Conservation (phyloP, 805 yeast genomes). For the Candida anglica region DNA sequence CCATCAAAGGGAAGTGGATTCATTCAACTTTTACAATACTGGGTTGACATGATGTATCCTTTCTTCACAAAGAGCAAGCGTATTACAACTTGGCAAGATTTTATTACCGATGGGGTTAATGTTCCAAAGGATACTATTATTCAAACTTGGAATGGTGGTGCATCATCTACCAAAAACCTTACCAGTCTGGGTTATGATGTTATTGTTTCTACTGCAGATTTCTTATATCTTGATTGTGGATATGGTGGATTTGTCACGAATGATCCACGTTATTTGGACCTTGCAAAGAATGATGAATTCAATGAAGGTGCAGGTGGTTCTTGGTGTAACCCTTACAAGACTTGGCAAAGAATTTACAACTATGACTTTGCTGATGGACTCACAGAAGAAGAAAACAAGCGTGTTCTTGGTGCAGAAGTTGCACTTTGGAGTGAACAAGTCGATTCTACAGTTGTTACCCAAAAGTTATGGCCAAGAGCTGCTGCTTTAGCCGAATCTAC, state of each 20-base stretch:
- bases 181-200: conserved; percentile 34
- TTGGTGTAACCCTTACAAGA: conserved; percentile 42
- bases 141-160: conserved; percentile 29
- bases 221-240: conserved; percentile 40
- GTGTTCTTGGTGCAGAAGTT: conserved; percentile 36
- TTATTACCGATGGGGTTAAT: conserved; percentile 16
- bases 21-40: conserved; percentile 19
- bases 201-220: conserved; percentile 28
- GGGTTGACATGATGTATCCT: conserved; percentile 32
- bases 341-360: conserved; percentile 39
- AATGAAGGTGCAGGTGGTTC: conserved; percentile 31
- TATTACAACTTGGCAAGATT: conserved; percentile 41
- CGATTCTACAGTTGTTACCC: conserved; percentile 25
- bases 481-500: conserved; percentile 38
- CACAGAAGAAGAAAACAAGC: conserved; percentile 22
- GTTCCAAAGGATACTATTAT: conserved; percentile 29
- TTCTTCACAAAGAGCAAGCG: conserved; percentile 24
- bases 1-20: conserved; percentile 21
- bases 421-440: conserved; percentile 38
- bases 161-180: conserved; percentile 19
- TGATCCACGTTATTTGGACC: conserved; percentile 28
- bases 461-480: conserved; percentile 36
- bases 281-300: conserved; percentile 16
- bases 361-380: conserved; percentile 29
- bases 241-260: conserved; percentile 33